phyloP scores from a whole-genome alignment of 371 early-diverging fungal genomes.

The Syncephalastrum sp. region DNA sequence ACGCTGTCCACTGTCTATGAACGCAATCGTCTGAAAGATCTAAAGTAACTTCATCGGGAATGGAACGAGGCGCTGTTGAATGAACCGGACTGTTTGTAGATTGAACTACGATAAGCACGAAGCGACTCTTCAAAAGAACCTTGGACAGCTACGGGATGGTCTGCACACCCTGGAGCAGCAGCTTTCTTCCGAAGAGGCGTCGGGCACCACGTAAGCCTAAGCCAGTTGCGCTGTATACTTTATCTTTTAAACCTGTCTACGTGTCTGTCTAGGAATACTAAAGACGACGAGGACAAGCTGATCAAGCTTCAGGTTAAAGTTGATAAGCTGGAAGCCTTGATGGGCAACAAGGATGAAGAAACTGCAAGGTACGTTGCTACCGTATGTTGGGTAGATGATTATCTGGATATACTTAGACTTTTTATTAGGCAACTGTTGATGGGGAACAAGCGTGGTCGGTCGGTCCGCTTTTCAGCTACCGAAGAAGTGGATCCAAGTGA shows the following conservation, averaged over 20 bases:
- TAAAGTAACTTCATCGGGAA: slow-evolving; percentile 29
- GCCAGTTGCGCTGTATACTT: neutral
- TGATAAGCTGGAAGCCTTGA: slow-evolving; percentile 59
- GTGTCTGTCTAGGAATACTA: slow-evolving; percentile 40
- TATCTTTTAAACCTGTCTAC: neutral
- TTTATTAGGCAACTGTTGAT: slow-evolving; percentile 27
- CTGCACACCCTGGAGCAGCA: slow-evolving; percentile 57
- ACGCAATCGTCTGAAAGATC: slow-evolving; percentile 55
- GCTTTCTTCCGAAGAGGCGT: slow-evolving; percentile 61
- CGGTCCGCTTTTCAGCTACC: slow-evolving; percentile 42
- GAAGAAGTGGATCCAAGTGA: slow-evolving; percentile 45
- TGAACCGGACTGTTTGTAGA: slow-evolving; percentile 18
- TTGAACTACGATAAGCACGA: slow-evolving; percentile 62
- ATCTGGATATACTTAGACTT: neutral
- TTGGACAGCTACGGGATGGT: slow-evolving; percentile 56
- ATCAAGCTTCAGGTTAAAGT: slow-evolving; percentile 61
- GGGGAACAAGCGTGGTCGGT: slow-evolving; percentile 31
- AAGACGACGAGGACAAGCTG: slow-evolving; percentile 56
- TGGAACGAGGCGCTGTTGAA: neutral
- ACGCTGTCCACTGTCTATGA: slow-evolving; percentile 61
- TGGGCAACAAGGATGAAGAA: slow-evolving; percentile 51
- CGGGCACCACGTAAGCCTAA: slow-evolving; percentile 47
- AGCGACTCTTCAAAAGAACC: slow-evolving; percentile 52
- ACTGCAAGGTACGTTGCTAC: slow-evolving; percentile 38
- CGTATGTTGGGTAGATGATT: neutral